Evolutionary conservation across 768 basidiomycete species (phyloP).

Genomic region (Rhodotorula paludigena): DNA sequence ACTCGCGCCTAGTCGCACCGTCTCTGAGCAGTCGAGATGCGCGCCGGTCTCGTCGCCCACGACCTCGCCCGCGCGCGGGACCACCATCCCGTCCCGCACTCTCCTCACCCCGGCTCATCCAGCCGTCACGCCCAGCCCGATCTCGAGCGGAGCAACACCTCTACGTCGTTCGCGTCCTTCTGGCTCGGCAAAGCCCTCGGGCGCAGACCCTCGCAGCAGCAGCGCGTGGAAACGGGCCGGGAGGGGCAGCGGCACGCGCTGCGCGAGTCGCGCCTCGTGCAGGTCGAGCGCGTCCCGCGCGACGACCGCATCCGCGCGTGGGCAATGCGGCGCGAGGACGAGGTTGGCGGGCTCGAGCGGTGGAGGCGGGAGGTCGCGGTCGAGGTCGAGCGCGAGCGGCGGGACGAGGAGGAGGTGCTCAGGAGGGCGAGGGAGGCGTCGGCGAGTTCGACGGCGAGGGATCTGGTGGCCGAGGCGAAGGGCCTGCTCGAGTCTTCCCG

Average conservation of each 20-base stretch:
- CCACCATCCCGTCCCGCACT: too few species aligned
- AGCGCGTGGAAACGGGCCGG: neutral
- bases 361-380: neutral
- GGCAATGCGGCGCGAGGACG: conserved; percentile 82
- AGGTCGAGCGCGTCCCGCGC: neutral
- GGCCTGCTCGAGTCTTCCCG: neutral
- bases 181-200: neutral
- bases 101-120: too few species aligned
- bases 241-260: neutral
- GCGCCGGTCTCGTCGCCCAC: too few species aligned
- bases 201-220: too few species aligned
- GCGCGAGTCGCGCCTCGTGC: neutral
- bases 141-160: conserved; percentile 17
- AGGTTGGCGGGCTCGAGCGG: conserved; percentile 55
- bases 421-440: neutral
- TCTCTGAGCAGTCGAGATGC: too few species aligned
- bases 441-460: neutral
- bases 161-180: conserved; percentile 15
- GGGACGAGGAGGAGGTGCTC: neutral
- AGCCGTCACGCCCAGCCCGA: neutral
- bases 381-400: neutral
- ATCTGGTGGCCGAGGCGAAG: neutral
- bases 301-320: conserved; percentile 14
- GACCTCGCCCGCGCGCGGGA: too few species aligned
- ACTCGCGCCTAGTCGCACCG: too few species aligned